Base-by-base conservation (phyloP, 768 basidiomycete genomes). In the Boletus reticulatus region DNA sequence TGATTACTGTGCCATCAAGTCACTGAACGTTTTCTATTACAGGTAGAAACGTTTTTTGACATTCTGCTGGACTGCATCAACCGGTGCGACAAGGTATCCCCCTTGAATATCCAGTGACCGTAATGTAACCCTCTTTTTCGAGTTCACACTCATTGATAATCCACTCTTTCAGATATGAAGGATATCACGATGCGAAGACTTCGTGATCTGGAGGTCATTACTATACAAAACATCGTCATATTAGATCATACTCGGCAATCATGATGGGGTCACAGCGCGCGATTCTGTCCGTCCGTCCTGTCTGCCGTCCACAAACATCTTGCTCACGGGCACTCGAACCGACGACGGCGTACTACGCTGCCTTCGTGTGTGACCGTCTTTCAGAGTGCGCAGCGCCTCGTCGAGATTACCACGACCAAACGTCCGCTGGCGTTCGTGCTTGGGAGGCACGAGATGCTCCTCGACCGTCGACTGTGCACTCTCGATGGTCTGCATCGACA, bases 371-470 rank as follows among this genome's bases (percentile, higher is more conserved):
- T 62, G 82, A 36, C 85, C 92, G 46, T 80, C 82, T 43, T 83
- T 81, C 76, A 94, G 81, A 57, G 86, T 92, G 17, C 89, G 84
- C 39, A 98, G 88, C 2, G 89, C 89, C 63, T 89, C 82, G 60
- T 98, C 93, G 32, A 96, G 72, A 52, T 88, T 88, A 11, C 94
- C 94, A 37, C 87, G 82, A 8, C 86, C 84, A 57, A 90, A 67
- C 2, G 90, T 87, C 34, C 73, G 75, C 48, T 72, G 74, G 41
- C 78, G 80, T 29, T 69, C 68, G 45, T 78, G 75, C 27, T 73
- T 69, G 6, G 76, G 72, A 1, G 80, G 79, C 14, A 57, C 69
- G 9, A 76, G 65, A 5, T 64, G 57, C 34, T 70, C 69, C 9
- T 55, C 6, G 68, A 60, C 19, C 8, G 67, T 44, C n/a, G 65